Base-by-base conservation (phyloP, 1,284 basidiomycete genomes). In the Meira nashicola region DNA sequence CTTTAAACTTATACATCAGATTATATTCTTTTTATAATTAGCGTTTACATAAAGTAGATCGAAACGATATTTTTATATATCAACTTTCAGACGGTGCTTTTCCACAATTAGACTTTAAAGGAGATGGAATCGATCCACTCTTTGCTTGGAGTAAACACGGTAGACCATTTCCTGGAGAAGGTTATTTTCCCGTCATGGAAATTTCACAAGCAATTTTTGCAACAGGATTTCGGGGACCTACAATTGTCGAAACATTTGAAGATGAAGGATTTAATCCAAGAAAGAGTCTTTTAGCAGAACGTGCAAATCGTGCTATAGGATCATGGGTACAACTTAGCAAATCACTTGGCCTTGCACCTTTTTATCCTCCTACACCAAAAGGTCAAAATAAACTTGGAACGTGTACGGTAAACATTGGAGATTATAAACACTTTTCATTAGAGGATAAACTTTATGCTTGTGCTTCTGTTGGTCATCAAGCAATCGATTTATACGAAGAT, bases 321-420 rank as follows among this genome's bases (percentile, higher is more conserved):
- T 44, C 43, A 25, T 44, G 43, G 43, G 9, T 44, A 4, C 43
- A 25, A 17, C 23, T 44, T 17, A 9, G 43, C 9, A 44, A 44
- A 25, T 4, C 4, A 4, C 43, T 44, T 25, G 43, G 43, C 9
- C 43, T 44, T 25, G 43, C 43, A 44, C 43, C 43, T 17, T 44
- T 44, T 25, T 9, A 44, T 25, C 43, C 43, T 44, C 43, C 43
- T 8, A 44, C 43, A 4, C 43, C 17, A 17, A 44, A 44, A 25
- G 43, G 43, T 44, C 43, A 44, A 25, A 44, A 44, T 44, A 44
- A 44, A 25, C 43, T 44, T 25, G 43, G 43, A 44, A 44, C 43
- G 43, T 44, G 43, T 25, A 44, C 43, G 4, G 43, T 44, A 8
- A 44, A 44, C 43, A 44, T 44, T 4, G 43, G 43, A 17, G 17